phyloP scores from a whole-genome alignment of 768 basidiomycete genomes.

The Gloeostereum incarnatum region DNA sequence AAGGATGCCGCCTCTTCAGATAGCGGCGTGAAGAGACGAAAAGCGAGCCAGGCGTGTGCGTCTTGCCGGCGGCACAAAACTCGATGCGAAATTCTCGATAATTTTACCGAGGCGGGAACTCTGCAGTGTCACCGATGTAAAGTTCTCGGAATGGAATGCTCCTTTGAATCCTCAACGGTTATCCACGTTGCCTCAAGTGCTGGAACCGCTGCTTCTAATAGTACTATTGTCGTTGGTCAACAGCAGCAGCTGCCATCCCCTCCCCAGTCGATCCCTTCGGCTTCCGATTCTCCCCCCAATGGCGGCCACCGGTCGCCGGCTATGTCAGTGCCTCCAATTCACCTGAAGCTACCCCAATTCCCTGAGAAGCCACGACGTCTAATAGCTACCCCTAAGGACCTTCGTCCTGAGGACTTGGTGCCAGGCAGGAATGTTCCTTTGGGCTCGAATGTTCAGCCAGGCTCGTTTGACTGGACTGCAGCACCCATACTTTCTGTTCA shows the following conservation, averaged over 20 bases:
- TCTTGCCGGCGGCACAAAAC: slow-evolving; percentile 40
- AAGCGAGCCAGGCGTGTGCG: slow-evolving; percentile 33
- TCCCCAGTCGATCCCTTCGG: neutral
- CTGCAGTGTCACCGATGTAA: slow-evolving; percentile 40
- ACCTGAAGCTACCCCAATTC: neutral
- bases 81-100: slow-evolving; percentile 40
- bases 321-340: neutral
- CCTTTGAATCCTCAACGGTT: slow-evolving; percentile 27
- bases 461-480: slow-evolving; percentile 30
- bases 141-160: slow-evolving; percentile 35
- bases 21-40: slow-evolving; percentile 25
- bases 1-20: neutral
- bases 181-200: slow-evolving; percentile 13
- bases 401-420: slow-evolving; percentile 24
- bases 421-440: slow-evolving; percentile 23
- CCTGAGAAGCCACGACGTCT: slow-evolving; percentile 5
- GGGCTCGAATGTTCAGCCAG: slow-evolving; percentile 27
- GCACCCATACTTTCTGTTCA: slow-evolving; percentile 38
- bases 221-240: neutral
- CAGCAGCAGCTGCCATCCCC: slow-evolving; percentile 8
- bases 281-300: neutral
- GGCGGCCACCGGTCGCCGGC: slow-evolving; percentile 2
- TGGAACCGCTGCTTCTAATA: neutral
- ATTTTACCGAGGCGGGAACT: slow-evolving; percentile 14
- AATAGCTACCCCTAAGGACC: slow-evolving; percentile 13